Conservation (phyloP, 2,329 filamentous ascomycete genomes). For the Fusarium gaditjirri region DNA sequence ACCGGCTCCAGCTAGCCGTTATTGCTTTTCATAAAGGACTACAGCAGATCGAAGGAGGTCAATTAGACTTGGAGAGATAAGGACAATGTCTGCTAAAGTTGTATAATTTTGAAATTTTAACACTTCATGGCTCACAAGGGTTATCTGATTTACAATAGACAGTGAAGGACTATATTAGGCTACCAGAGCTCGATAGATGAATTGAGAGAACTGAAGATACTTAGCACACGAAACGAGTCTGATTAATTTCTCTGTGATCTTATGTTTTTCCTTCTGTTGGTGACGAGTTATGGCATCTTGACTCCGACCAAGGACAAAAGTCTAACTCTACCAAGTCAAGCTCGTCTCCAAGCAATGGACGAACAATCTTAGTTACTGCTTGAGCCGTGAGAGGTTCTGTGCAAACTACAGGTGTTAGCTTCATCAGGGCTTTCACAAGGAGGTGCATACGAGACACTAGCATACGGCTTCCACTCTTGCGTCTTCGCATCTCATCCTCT, state of each 20-base stretch:
- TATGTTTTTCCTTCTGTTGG: no score
- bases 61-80: background rate
- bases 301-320: background rate
- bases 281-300: background rate
- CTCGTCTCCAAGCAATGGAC: constrained; percentile 7
- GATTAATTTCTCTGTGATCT: background rate
- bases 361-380: background rate
- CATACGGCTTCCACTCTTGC: background rate
- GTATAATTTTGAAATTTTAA: no score
- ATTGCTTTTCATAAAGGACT: constrained; percentile 13
- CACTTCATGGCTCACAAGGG: no score
- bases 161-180: no score
- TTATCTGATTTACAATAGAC: no score
- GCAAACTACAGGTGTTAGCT: constrained; percentile 1
- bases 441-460: background rate
- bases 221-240: no score
- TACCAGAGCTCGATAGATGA: background rate
- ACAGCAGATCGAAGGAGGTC: background rate
- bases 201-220: background rate
- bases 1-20: constrained; percentile 2
- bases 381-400: background rate
- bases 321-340: constrained; percentile 12
- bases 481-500: background rate
- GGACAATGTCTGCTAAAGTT: background rate
- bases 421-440: background rate